Percentiles rank a stretch among this genome's conserved stretches.
Evolutionary conservation across 2,329 filamentous ascomycete genomes (phyloP).

Genomic region (Penicillium hordei): DNA sequence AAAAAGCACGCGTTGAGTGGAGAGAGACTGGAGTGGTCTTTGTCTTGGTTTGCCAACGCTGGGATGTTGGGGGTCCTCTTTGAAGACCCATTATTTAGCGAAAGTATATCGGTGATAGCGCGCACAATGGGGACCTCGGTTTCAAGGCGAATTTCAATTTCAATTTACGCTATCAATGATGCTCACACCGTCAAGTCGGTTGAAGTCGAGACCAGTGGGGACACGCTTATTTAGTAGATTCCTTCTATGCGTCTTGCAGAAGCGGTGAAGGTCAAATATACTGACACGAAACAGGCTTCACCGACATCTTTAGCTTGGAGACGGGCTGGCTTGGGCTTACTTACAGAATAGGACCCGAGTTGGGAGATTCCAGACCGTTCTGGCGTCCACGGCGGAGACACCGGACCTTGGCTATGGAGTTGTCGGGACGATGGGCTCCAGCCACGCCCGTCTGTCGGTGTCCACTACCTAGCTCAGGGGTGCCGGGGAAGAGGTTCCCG

Average conservation of each 20-base stretch:
- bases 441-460: constrained; percentile 24
- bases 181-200: constrained; percentile 5
- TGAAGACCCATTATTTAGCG: constrained; percentile 23
- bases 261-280: constrained; percentile 22
- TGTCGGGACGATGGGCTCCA: constrained; percentile 25
- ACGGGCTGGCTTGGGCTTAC: constrained; percentile 6
- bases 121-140: constrained; percentile 19
- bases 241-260: constrained; percentile 2
- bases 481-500: constrained; percentile 35
- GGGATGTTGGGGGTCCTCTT: constrained; percentile 13
- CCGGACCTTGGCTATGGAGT: constrained; percentile 15
- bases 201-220: constrained; percentile 7
- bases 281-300: constrained; percentile 16
- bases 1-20: constrained; percentile 14
- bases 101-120: constrained; percentile 23
- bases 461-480: constrained; percentile 34
- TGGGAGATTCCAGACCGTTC: constrained; percentile 23
- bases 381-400: constrained; percentile 16
- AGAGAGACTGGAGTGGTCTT: constrained; percentile 12
- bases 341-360: not conserved
- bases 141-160: not conserved
- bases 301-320: constrained; percentile 21
- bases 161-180: constrained; percentile 3
- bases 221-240: constrained; percentile 3
- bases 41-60: constrained; percentile 13